These are phyloP conservation scores for Aureobasidium namibiae DNA, from an alignment of 2,329 filamentous ascomycete genomes.

Conservation along the genomic window DNA sequence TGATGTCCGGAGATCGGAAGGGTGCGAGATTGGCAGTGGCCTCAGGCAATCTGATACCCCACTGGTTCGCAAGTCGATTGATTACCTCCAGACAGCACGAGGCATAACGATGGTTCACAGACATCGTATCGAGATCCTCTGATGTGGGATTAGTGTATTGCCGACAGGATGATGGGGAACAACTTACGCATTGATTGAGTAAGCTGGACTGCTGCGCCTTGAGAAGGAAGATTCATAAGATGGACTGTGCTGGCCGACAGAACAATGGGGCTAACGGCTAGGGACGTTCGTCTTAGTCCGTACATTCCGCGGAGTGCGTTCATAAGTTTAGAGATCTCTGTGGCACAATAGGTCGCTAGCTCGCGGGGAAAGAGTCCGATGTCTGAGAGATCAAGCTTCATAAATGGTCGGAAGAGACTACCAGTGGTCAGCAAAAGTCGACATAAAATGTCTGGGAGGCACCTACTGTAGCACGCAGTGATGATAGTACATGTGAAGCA, in stretches of 20 bases:
- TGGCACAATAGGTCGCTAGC: conserved; percentile 49
- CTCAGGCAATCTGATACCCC: conserved; percentile 36
- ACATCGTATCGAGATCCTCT: conserved; percentile 34
- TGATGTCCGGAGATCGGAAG: not conserved
- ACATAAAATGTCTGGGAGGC: conserved; percentile 55
- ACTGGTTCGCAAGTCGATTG: conserved; percentile 33
- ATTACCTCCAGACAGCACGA: conserved; percentile 36
- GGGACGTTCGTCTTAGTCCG: conserved; percentile 31
- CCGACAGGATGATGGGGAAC: not conserved
- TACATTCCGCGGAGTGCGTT: conserved; percentile 37
- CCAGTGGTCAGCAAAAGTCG: conserved; percentile 24
- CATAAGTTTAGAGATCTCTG: conserved; percentile 35
- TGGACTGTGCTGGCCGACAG: conserved; percentile 38
- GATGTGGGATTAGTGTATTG: not conserved
- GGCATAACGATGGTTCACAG: conserved; percentile 36
- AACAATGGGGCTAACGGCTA: conserved; percentile 33
- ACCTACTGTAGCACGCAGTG: conserved; percentile 51
- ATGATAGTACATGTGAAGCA: conserved; percentile 41
- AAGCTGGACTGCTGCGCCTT: conserved; percentile 30
- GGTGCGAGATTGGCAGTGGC: conserved; percentile 17
- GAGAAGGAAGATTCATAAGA: conserved; percentile 35
- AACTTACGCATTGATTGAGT: conserved; percentile 30
- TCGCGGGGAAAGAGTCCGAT: conserved; percentile 57
- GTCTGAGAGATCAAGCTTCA: conserved; percentile 51
- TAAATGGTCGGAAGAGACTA: conserved; percentile 65